A percentile compares a stretch with the other conserved stretches of the same genome.
Conservation (phyloP, 257 asterid species). For the Capsicum pubescens region DNA sequence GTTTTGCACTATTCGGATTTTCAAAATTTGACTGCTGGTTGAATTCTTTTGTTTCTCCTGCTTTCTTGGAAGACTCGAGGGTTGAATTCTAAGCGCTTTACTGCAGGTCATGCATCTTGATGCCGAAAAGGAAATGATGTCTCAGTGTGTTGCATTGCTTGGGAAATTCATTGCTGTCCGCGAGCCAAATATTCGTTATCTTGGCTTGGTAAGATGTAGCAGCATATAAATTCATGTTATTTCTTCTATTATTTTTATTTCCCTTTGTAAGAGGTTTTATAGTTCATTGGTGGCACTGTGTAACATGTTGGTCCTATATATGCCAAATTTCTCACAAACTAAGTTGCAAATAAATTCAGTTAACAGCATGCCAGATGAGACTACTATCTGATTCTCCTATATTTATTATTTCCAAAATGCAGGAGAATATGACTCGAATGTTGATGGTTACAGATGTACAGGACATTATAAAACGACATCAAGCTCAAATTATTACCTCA, state of each 20-base stretch:
- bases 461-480: constrained; percentile 92
- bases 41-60: not conserved
- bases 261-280: not conserved
- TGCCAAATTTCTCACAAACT: constrained; percentile 9
- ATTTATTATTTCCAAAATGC: constrained; percentile 37
- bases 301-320: not conserved
- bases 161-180: constrained; percentile 98
- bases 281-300: not conserved
- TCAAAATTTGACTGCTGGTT: constrained; percentile 20
- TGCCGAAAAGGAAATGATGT: constrained; percentile 99
- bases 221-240: constrained; percentile 2
- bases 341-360: not conserved
- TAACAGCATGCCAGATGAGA: constrained; percentile 4
- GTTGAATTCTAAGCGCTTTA: not conserved
- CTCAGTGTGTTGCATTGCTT: constrained; percentile 96
- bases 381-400: constrained; percentile 7
- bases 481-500: constrained; percentile 97
- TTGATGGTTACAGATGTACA: constrained; percentile 98
- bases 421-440: constrained; percentile 99
- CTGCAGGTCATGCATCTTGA: constrained; percentile 97
- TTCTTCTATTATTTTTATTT: not conserved
- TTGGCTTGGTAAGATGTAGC: constrained; percentile 79
- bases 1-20: not conserved
- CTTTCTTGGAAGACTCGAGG: constrained; percentile 14
- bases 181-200: constrained; percentile 96